Conservation (phyloP, 2,329 filamentous ascomycete genomes). For the Talaromyces amestolkiae region DNA sequence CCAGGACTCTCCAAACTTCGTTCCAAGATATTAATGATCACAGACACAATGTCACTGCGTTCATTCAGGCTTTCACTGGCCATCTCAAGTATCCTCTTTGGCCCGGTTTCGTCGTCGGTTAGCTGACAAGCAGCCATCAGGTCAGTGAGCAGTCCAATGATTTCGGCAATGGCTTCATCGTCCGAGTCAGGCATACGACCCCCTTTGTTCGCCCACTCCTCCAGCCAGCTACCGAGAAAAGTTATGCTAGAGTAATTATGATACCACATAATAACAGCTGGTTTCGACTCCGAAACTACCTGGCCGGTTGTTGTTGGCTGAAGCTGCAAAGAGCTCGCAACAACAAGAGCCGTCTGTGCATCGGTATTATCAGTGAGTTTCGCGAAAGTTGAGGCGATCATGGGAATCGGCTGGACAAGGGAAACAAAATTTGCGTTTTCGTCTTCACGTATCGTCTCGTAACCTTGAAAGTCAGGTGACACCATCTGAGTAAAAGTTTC, state of each 20-base stretch:
- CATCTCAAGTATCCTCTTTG: slow-evolving; percentile 49
- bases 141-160: slow-evolving; percentile 70
- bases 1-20: slow-evolving; percentile 53
- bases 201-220: slow-evolving; percentile 48
- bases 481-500: slow-evolving; percentile 74
- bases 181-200: slow-evolving; percentile 55
- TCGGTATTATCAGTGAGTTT: slow-evolving; percentile 25
- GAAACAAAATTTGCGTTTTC: slow-evolving; percentile 78
- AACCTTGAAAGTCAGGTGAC: slow-evolving; percentile 69
- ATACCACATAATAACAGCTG: slow-evolving; percentile 71
- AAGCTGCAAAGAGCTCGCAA: slow-evolving; percentile 38
- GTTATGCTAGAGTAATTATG: slow-evolving; percentile 75
- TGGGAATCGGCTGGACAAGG: slow-evolving; percentile 58
- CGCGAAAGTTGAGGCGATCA: slow-evolving; percentile 35
- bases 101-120: slow-evolving; percentile 35
- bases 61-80: slow-evolving; percentile 50
- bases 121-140: slow-evolving; percentile 55
- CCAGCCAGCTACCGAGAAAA: slow-evolving; percentile 69
- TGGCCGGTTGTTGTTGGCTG: slow-evolving; percentile 43
- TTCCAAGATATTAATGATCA: slow-evolving; percentile 85
- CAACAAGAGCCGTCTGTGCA: slow-evolving; percentile 34
- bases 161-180: slow-evolving; percentile 66
- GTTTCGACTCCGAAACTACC: slow-evolving; percentile 74
- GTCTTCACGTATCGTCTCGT: slow-evolving; percentile 77
- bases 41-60: slow-evolving; percentile 67